Evolutionary conservation across 75 land plant species (phyloP).

Genomic region (Pinus tabuliformis): DNA sequence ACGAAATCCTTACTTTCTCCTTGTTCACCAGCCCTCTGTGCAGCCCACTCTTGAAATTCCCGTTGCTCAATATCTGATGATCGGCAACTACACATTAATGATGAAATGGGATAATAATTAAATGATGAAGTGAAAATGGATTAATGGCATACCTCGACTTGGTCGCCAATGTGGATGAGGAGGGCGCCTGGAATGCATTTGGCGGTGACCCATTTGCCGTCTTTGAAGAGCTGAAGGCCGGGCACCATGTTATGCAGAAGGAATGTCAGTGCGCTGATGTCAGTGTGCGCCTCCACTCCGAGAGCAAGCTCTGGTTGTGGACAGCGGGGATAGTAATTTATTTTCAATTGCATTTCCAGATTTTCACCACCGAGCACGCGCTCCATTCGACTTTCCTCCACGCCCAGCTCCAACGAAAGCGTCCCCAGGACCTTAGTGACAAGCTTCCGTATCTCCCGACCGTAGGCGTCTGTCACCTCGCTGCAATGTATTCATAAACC

Average conservation of each 20-base stretch:
- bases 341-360: constrained; percentile 54
- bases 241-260: constrained; percentile 66
- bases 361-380: constrained; percentile 75
- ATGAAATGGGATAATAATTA: too few species aligned
- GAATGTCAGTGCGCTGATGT: constrained; percentile 62
- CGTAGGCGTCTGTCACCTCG: constrained; percentile 53
- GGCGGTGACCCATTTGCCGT: constrained; percentile 49
- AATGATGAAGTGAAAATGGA: too few species aligned
- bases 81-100: too few species aligned
- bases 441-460: constrained; percentile 40
- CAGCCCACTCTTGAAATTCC: constrained; percentile 26
- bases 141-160: constrained; percentile 32
- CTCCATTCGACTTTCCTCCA: constrained; percentile 49
- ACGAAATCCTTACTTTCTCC: constrained; percentile 13
- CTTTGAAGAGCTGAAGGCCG: constrained; percentile 60
- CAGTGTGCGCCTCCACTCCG: constrained; percentile 79
- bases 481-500: neutral
- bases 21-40: constrained; percentile 37
- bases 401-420: constrained; percentile 71
- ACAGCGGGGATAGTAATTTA: constrained; percentile 92
- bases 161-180: constrained; percentile 73
- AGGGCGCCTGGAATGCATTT: constrained; percentile 61
- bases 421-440: constrained; percentile 41
- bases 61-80: constrained; percentile 27
- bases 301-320: constrained; percentile 88